A percentile compares a stretch with the other conserved stretches of the same genome.
These are phyloP conservation scores for Selaginella moellendorffii DNA, from an alignment of 75 land plant genomes.

Conservation along the genomic window DNA sequence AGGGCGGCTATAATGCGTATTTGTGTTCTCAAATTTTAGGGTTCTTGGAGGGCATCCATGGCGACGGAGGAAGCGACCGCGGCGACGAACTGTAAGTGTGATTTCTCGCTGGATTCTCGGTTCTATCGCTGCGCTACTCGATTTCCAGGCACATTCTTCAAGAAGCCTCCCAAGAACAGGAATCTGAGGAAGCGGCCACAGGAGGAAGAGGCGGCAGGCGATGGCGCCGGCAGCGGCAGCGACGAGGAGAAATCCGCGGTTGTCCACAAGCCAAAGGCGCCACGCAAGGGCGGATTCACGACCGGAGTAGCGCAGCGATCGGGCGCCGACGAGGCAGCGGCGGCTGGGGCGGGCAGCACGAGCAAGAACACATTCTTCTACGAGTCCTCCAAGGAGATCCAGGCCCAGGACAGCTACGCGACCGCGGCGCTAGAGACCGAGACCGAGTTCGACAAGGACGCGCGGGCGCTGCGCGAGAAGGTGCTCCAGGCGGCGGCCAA, in stretches of 20 bases:
- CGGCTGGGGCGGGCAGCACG: not conserved
- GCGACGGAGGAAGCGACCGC: no score
- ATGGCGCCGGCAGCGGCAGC: no score
- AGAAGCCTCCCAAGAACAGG: conserved; percentile 41
- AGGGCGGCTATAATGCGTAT: no score
- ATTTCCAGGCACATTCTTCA: conserved; percentile 47
- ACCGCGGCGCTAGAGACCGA: conserved; percentile 85
- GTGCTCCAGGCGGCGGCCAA: conserved; percentile 39
- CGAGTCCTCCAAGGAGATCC: conserved; percentile 79
- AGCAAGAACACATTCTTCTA: conserved; percentile 37
- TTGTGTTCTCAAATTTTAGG: no score
- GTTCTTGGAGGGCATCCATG: no score
- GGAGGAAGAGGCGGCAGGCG: conserved; percentile 21
- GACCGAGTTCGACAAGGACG: conserved; percentile 71
- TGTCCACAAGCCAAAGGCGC: conserved; percentile 22
- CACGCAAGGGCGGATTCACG: conserved; percentile 15
- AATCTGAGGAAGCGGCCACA: conserved; percentile 61
- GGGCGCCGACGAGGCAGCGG: conserved; percentile 5
- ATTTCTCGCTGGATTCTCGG: no score
- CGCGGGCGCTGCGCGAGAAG: conserved; percentile 76
- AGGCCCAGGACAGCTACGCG: conserved; percentile 66
- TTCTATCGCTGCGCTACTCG: no score
- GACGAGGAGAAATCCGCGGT: conserved; percentile 16
- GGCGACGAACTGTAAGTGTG: no score
- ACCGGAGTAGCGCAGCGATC: conserved; percentile 1